These are phyloP conservation scores for Fusarium gaditjirri DNA, from an alignment of 2,329 filamentous ascomycete genomes.

Conservation along the genomic window DNA sequence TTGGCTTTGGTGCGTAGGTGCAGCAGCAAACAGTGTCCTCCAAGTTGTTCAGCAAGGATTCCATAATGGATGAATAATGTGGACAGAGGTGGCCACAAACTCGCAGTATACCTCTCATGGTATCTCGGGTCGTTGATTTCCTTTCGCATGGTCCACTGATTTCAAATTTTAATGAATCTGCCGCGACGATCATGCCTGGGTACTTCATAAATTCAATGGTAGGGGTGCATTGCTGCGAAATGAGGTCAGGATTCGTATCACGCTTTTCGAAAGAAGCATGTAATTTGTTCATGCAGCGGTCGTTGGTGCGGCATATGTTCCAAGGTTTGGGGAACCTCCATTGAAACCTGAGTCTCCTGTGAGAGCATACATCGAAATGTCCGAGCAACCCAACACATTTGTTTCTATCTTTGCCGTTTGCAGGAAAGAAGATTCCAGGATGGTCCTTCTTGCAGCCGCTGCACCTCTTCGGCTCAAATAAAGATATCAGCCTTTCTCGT, in stretches of 20 bases:
- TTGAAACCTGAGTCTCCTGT: neutral
- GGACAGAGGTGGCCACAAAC: neutral
- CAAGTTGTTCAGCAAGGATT: neutral
- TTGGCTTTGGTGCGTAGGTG: rapidly evolving
- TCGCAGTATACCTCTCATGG: neutral
- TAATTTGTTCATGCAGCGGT: neutral
- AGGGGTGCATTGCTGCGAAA: neutral
- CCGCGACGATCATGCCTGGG: neutral
- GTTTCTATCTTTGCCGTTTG: neutral
- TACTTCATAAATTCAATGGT: neutral
- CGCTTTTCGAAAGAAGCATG: neutral
- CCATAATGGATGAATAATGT: neutral
- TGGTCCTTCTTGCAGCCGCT: neutral
- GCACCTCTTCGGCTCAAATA: neutral
- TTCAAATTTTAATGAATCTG: neutral
- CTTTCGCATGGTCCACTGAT: neutral
- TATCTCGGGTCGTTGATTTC: neutral
- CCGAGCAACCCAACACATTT: neutral
- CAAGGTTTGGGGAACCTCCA: neutral
- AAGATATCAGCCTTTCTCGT: neutral
- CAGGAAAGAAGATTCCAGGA: neutral
- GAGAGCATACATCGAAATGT: neutral
- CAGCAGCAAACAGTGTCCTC: neutral
- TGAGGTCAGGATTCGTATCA: neutral
- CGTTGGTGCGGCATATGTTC: rapidly evolving